Percentiles rank a stretch among this genome's conserved stretches.
Conservation (phyloP, 352 stramenopile species). For the Globisporangium cystogenes region DNA sequence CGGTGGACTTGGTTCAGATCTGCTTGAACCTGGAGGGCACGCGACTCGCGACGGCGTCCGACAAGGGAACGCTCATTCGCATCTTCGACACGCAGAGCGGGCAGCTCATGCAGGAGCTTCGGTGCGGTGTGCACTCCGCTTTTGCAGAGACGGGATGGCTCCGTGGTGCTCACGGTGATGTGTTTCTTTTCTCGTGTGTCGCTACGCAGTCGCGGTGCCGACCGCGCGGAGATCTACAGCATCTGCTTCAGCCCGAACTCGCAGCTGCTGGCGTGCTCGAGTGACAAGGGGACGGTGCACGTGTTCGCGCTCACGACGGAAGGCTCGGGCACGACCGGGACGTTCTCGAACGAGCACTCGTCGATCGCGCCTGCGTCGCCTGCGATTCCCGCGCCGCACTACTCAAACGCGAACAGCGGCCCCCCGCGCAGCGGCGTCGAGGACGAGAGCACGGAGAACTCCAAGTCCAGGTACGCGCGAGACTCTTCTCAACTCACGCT, state of each 20-base stretch:
- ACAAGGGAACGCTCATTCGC: conserved; percentile 97
- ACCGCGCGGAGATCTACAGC: conserved; percentile 96
- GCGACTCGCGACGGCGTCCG: conserved; percentile 93
- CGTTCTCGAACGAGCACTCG: conserved; percentile 48
- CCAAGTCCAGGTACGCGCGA: conserved; percentile 64
- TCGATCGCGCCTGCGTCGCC: conserved; percentile 45
- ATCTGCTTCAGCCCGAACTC: conserved; percentile 95
- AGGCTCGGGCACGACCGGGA: conserved; percentile 44
- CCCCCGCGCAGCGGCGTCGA: conserved; percentile 40
- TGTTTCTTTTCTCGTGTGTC: neutral
- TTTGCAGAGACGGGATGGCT: neutral
- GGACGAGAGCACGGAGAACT: conserved; percentile 84
- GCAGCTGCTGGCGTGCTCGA: conserved; percentile 93
- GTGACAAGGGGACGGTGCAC: conserved; percentile 97
- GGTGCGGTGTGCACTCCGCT: conserved; percentile 18
- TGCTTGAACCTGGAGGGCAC: conserved; percentile 94
- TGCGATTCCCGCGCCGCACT: conserved; percentile 28
- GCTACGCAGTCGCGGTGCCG: conserved; percentile 86
- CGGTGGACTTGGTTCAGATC: conserved; percentile 33
- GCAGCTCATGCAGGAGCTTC: conserved; percentile 84
- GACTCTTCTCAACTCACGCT: neutral
- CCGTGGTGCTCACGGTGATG: neutral
- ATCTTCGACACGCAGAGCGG: conserved; percentile 96
- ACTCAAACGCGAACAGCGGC: conserved; percentile 32
- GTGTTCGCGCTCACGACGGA: conserved; percentile 89